Base-by-base conservation (phyloP, 495 filamentous ascomycete genomes). In the Penicillium malachiteum region DNA sequence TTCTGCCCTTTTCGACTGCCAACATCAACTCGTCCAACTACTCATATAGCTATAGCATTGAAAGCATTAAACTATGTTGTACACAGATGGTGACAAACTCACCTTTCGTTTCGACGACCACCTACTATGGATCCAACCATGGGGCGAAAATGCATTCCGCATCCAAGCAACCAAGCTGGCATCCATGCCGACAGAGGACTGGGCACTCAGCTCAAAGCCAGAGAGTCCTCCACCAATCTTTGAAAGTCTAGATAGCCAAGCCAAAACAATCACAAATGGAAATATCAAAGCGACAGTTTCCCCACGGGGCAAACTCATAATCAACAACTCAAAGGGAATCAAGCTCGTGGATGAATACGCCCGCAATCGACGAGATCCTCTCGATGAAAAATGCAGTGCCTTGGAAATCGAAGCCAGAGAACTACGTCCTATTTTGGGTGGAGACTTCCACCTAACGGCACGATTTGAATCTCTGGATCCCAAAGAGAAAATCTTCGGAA, bases 401-500 rank as follows among this genome's bases (percentile, higher is more conserved):
- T 60, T 84, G 21, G 62, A 73, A 30, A 63, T 85, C 10, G 73
- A 80, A 63, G 79, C 80, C 3, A 74, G 81, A 31, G 80, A 84
- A 60, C 78, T 84, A 56, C 70, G 72, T n/a, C 76, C 79, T 5
- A 71, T 76, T 17, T 65, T 72, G 2, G 79, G 79, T n/a, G 71
- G 70, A 17, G 78, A 82, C 49, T 83, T 78, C 62, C 74, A 78
- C 46, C 70, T 83, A 6, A 84, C 79, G 3, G 62, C 76, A 49
- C 73, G 82, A 0, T 71, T 85, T 50, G 81, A 84, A 61, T 78
- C 76, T 9, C 55, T 78, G 3, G 69, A 77, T 57, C 63, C 66
- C 0, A 64, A 75, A 32, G 82, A 85, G 65, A 81, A 78, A 62
- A 74, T 85, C 11, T 85, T 77, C 56, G 82, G 82, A 33, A 84